A percentile compares a stretch with the other conserved stretches of the same genome.
phyloP scores from a whole-genome alignment of 2,329 filamentous ascomycete species.

The Periconia sp. region DNA sequence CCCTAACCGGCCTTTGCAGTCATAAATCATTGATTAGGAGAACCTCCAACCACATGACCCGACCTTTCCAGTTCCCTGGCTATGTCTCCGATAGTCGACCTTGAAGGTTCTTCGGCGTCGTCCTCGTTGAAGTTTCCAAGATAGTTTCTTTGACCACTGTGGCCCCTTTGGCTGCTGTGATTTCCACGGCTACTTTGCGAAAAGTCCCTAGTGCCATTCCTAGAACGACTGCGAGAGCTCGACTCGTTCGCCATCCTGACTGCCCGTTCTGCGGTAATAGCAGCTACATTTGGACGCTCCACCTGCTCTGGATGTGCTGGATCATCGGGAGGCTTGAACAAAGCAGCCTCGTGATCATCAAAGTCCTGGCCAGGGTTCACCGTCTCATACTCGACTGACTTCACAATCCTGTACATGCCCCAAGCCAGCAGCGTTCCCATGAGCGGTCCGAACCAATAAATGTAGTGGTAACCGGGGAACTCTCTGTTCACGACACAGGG shows the following conservation, averaged over 20 bases:
- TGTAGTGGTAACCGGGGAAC: constrained; percentile 46
- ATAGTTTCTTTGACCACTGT: too few relatives aligned
- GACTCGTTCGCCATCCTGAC: constrained; percentile 15
- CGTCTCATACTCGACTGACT: constrained; percentile 45
- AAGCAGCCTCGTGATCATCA: constrained; percentile 38
- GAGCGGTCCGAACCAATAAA: constrained; percentile 46
- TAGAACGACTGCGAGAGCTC: neutral
- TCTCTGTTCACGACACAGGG: constrained; percentile 42
- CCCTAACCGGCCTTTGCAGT: neutral
- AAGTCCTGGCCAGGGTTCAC: constrained; percentile 46
- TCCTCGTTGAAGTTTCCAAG: too few relatives aligned
- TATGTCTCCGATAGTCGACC: neutral
- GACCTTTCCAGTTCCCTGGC: neutral
- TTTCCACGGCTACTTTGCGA: too few relatives aligned
- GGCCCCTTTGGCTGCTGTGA: too few relatives aligned
- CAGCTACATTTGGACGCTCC: constrained; percentile 33
- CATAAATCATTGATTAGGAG: neutral
- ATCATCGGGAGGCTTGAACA: constrained; percentile 33
- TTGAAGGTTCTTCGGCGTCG: too few relatives aligned
- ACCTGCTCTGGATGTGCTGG: constrained; percentile 28
- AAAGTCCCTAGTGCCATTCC: neutral
- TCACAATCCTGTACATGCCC: constrained; percentile 45
- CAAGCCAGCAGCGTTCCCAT: constrained; percentile 42
- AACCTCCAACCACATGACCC: neutral
- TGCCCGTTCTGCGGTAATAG: constrained; percentile 26